These are phyloP conservation scores for Lipomyces japonicus DNA, from an alignment of 805 yeast species.

Conservation along the genomic window DNA sequence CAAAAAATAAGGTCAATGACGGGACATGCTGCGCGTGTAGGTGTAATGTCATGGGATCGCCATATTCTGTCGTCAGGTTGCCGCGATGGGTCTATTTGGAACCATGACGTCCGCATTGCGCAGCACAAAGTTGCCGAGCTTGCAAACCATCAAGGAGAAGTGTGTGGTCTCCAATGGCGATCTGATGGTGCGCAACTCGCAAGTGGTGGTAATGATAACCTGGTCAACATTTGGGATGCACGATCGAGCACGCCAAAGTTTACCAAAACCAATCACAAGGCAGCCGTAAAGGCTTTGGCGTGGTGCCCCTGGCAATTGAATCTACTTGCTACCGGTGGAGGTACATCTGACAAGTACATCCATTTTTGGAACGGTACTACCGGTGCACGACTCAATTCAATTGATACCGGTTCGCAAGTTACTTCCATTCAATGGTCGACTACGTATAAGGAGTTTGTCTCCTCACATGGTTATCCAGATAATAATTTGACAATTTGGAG, in stretches of 20 bases:
- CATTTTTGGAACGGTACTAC: conserved; percentile 95
- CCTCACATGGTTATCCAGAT: conserved; percentile 90
- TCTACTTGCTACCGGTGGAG: conserved; percentile 94
- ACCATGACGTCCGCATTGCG: conserved; percentile 86
- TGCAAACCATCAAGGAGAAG: conserved; percentile 75
- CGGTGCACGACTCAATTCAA: conserved; percentile 78
- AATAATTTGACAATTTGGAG: conserved; percentile 80
- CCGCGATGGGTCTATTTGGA: conserved; percentile 76
- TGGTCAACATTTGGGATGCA: conserved; percentile 91
- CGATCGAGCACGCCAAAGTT: conserved; percentile 65
- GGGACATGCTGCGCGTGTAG: conserved; percentile 71
- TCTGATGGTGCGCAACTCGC: conserved; percentile 81
- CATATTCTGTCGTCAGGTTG: conserved; percentile 82
- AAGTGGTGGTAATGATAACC: conserved; percentile 90
- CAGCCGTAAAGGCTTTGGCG: conserved; percentile 91
- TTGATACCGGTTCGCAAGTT: conserved; percentile 90
- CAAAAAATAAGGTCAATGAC: conserved; percentile 69
- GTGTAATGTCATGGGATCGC: conserved; percentile 78
- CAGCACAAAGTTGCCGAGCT: conserved; percentile 63
- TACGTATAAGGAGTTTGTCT: conserved; percentile 64
- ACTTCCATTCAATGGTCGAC: conserved; percentile 89
- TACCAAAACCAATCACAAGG: conserved; percentile 74
- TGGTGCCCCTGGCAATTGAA: conserved; percentile 90
- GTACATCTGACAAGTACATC: conserved; percentile 80
- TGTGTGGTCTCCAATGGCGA: conserved; percentile 87